Evolutionary conservation across 371 early-diverging fungal species (phyloP).

Genomic region (Apophysomyces elegans): DNA sequence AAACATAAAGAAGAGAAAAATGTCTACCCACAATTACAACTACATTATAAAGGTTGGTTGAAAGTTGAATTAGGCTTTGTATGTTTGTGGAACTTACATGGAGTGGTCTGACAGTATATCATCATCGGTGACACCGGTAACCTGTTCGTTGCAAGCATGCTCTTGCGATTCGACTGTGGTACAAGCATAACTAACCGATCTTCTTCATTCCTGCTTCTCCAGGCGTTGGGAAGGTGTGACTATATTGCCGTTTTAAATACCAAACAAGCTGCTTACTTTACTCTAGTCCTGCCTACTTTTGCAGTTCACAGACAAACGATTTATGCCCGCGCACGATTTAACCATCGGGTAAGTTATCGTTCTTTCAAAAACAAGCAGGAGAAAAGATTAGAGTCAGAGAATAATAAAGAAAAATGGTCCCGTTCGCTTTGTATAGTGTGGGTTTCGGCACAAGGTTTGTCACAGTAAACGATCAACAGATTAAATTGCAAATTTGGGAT

Average conservation of each 20-base stretch:
- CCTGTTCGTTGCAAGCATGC: background rate
- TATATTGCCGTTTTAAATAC: background rate
- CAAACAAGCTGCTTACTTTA: background rate
- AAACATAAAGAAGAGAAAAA: slow-evolving; percentile 10
- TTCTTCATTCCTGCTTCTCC: slow-evolving; percentile 11
- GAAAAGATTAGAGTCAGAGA: slow-evolving; percentile 1
- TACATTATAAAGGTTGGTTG: slow-evolving; percentile 46
- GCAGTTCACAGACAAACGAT: slow-evolving; percentile 85
- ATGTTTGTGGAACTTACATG: background rate
- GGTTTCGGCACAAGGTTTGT: slow-evolving; percentile 86
- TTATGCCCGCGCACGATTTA: slow-evolving; percentile 81
- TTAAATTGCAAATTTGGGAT: slow-evolving; percentile 99
- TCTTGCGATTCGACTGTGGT: background rate
- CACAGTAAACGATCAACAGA: slow-evolving; percentile 76
- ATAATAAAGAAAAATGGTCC: slow-evolving; percentile 8
- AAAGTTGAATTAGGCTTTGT: background rate
- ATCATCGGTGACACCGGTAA: slow-evolving; percentile 78
- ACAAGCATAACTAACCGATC: slow-evolving; percentile 7
- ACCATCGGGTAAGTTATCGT: slow-evolving; percentile 72
- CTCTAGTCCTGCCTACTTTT: slow-evolving; percentile 77
- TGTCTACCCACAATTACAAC: slow-evolving; percentile 48
- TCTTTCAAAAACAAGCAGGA: background rate
- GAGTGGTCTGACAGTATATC: slow-evolving; percentile 51
- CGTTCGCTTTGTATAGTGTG: slow-evolving; percentile 51
- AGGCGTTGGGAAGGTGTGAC: slow-evolving; percentile 77